phyloP scores from a whole-genome alignment of 495 filamentous ascomycete species.

The Tetracladium marchalianum region DNA sequence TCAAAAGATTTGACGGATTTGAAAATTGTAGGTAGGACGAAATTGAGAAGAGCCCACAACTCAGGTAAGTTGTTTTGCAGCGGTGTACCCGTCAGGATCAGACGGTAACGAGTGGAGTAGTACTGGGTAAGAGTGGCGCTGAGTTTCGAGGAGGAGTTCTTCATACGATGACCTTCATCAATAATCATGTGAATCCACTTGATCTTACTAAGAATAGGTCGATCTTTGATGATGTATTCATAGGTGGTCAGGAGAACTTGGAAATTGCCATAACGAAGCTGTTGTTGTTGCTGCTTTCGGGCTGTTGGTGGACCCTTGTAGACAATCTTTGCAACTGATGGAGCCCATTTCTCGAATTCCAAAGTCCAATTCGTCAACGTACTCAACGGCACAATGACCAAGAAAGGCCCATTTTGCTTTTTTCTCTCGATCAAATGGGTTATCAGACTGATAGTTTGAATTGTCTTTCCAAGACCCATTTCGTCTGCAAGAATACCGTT shows the following conservation, averaged over 20 bases:
- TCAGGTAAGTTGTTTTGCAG: slow-evolving; percentile 96
- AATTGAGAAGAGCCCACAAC: slow-evolving; percentile 95
- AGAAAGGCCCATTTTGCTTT: slow-evolving; percentile 81
- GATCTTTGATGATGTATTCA: slow-evolving; percentile 99
- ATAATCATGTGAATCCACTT: slow-evolving; percentile 99
- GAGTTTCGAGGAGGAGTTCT: slow-evolving; percentile 95
- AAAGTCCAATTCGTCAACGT: slow-evolving; percentile 97
- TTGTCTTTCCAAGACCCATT: slow-evolving; percentile 99
- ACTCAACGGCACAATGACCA: slow-evolving; percentile 93
- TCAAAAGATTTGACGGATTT: slow-evolving; percentile 99
- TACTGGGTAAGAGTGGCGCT: slow-evolving; percentile 90
- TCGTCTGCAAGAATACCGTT: slow-evolving; percentile 98
- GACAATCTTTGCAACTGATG: slow-evolving; percentile 72
- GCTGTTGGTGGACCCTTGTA: slow-evolving; percentile 92
- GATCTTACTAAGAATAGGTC: slow-evolving; percentile 86
- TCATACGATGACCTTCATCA: slow-evolving; percentile 99
- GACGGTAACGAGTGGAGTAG: slow-evolving; percentile 86
- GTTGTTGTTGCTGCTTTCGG: slow-evolving; percentile 84
- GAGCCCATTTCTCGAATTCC: slow-evolving; percentile 99
- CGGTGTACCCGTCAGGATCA: slow-evolving; percentile 95
- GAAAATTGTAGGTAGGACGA: slow-evolving; percentile 96
- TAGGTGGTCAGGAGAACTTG: slow-evolving; percentile 96
- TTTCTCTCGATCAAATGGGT: slow-evolving; percentile 96
- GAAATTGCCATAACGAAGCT: slow-evolving; percentile 90
- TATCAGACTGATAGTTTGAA: slow-evolving; percentile 96